phyloP scores from a whole-genome alignment of 1,284 basidiomycete genomes.

The Apiotrichum akiyoshidainum region DNA sequence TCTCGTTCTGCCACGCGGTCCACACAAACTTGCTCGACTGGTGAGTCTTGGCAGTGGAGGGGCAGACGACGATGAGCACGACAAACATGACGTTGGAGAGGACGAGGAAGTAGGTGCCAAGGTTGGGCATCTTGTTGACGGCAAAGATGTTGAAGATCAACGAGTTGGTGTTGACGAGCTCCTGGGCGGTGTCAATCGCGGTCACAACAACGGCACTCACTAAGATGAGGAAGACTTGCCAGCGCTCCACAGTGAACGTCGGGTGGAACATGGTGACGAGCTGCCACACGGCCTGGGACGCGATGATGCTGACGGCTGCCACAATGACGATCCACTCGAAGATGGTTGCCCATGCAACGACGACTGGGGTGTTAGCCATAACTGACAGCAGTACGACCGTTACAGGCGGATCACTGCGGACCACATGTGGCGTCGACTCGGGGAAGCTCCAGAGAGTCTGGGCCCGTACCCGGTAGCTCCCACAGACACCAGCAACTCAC shows the following conservation, averaged over 20 bases:
- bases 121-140: constrained; percentile 6
- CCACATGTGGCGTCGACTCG: no score
- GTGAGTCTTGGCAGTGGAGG: constrained; percentile 10
- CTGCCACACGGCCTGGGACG: constrained; percentile 18
- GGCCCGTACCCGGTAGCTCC: no score
- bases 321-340: constrained; percentile 24
- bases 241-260: constrained; percentile 19
- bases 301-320: constrained; percentile 22
- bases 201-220: not conserved
- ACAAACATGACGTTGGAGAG: constrained; percentile 14
- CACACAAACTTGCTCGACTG: constrained; percentile 11
- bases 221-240: constrained; percentile 26
- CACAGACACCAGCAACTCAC: no score
- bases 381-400: not conserved
- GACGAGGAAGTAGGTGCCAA: constrained; percentile 21
- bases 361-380: constrained; percentile 1
- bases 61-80: constrained; percentile 22
- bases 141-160: constrained; percentile 21
- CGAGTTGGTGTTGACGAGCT: constrained; percentile 16
- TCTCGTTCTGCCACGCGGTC: constrained; percentile 12
- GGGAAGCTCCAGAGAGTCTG: no score
- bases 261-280: constrained; percentile 19
- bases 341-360: constrained; percentile 18
- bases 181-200: no score
- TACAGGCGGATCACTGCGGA: no score